Evolutionary conservation across 163 green algal species (phyloP), one percentile per base, ranked within the genome.

Genomic region (Coccomyxa subellipsoidea): DNA sequence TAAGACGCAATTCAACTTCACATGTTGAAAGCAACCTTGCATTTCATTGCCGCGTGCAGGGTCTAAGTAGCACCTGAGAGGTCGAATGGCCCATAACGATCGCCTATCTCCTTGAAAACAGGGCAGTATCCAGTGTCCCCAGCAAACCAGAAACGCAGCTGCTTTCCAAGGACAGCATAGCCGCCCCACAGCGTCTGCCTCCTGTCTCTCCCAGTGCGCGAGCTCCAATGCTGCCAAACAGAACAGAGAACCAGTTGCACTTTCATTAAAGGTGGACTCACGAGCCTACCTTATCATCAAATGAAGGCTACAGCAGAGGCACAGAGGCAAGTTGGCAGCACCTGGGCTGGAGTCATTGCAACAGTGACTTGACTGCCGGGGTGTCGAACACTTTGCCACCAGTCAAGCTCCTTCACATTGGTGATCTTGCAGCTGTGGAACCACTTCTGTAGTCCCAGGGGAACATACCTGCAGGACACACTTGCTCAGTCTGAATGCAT

Each of bases 41-140:
- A n/a, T n/a, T n/a, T n/a, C n/a, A n/a, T n/a, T n/a, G n/a, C n/a
- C n/a, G n/a, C n/a, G n/a, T n/a, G n/a, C n/a, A 18, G 47, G 47
- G 47, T 59, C 47, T 7, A 59, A 59, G 3, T 59, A 59, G 15
- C 21, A 59, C 47, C 47, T 59, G 47, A 59, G 71, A 96, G 84
- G 84, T 96, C 92, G 81, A 97, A 93, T 37, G 92, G 92, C 0
- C 90, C 92, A 18, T 92, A 83, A 27, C 84, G 84, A 70, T 87
- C 10, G 0, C 94, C 92, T 10, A 97, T 94, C 75, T 94, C 87
- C 9, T 85, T 85, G 77, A 97, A 96, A 4, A 93, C 86, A 0
- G 85, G 69, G 73, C 84, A 91, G 80, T 95, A 95, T 2, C 92
- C 94, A 6, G 94, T 95, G 86, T 97, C 94, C 0, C 93, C 93